Evolutionary conservation across 805 yeast genomes (phyloP).

Genomic region (Yarrowia keelungensis): DNA sequence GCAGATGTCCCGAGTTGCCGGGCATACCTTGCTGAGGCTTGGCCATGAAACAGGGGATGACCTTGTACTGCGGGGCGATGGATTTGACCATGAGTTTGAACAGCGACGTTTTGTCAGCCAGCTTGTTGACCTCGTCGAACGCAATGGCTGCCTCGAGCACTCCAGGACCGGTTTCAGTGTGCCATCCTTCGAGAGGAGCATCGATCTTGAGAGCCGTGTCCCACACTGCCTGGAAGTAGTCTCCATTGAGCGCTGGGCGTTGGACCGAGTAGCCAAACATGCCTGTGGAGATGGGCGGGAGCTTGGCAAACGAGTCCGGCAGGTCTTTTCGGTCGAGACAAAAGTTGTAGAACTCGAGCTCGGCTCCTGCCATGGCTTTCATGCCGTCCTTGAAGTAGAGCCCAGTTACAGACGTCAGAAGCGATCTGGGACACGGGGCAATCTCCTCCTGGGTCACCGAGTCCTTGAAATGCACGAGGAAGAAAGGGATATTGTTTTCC

Average conservation of each 20-base stretch:
- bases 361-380: slow-evolving; percentile 48
- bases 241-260: slow-evolving; percentile 47
- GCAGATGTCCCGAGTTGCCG: slow-evolving; percentile 51
- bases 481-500: slow-evolving; percentile 47
- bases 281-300: slow-evolving; percentile 49
- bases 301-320: slow-evolving; percentile 34
- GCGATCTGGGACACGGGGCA: slow-evolving; percentile 49
- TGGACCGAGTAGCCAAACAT: slow-evolving; percentile 52
- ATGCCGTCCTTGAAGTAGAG: slow-evolving; percentile 40
- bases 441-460: slow-evolving; percentile 43
- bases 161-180: slow-evolving; percentile 52
- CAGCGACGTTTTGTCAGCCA: slow-evolving; percentile 49
- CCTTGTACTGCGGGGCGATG: slow-evolving; percentile 45
- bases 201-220: slow-evolving; percentile 43
- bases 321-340: slow-evolving; percentile 44
- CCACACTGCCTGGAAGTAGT: slow-evolving; percentile 47
- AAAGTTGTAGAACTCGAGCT: slow-evolving; percentile 50
- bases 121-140: slow-evolving; percentile 45
- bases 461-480: slow-evolving; percentile 46
- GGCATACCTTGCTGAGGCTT: slow-evolving; percentile 50
- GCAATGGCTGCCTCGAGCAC: slow-evolving; percentile 51
- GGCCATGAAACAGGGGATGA: slow-evolving; percentile 52
- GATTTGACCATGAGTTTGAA: slow-evolving; percentile 49
- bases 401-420: slow-evolving; percentile 43
- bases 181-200: slow-evolving; percentile 50